Conservation (phyloP, 2,329 filamentous ascomycete species). For the Diaporthe sp. region DNA sequence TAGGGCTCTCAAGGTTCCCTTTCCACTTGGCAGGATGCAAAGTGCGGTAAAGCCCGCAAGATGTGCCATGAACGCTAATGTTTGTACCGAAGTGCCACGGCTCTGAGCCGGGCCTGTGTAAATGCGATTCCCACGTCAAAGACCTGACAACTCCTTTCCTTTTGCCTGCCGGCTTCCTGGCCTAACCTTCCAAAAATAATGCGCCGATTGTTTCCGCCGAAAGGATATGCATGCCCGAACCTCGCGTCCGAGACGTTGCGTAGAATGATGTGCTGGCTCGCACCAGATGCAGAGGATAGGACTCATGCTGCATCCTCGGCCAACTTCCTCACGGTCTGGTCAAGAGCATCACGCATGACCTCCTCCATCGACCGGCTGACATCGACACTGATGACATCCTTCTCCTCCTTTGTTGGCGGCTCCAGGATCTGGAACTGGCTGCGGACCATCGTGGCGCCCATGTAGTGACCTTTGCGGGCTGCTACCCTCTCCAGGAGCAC, state of each 20-base stretch:
- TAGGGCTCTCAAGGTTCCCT: neutral
- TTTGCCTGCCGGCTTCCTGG: constrained; percentile 10
- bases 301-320: constrained; percentile 52
- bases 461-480: constrained; percentile 86
- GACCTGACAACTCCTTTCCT: constrained; percentile 23
- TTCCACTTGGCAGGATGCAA: neutral
- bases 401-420: constrained; percentile 78
- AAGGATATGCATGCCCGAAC: neutral
- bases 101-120: constrained; percentile 20
- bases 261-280: neutral
- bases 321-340: constrained; percentile 69
- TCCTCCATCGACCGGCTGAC: constrained; percentile 71
- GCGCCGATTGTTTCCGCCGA: constrained; percentile 28
- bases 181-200: constrained; percentile 12
- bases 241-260: neutral
- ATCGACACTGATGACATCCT: constrained; percentile 80
- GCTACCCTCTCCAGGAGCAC: constrained; percentile 82
- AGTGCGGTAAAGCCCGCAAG: constrained; percentile 2
- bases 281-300: neutral
- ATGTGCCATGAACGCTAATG: constrained; percentile 18
- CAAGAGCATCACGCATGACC: constrained; percentile 73
- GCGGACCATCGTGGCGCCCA: constrained; percentile 95
- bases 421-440: constrained; percentile 94
- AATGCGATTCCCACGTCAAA: constrained; percentile 25
- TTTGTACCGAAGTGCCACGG: constrained; percentile 14